Conservation (phyloP, 495 filamentous ascomycete genomes). For the Aspergillus ellipticus region DNA sequence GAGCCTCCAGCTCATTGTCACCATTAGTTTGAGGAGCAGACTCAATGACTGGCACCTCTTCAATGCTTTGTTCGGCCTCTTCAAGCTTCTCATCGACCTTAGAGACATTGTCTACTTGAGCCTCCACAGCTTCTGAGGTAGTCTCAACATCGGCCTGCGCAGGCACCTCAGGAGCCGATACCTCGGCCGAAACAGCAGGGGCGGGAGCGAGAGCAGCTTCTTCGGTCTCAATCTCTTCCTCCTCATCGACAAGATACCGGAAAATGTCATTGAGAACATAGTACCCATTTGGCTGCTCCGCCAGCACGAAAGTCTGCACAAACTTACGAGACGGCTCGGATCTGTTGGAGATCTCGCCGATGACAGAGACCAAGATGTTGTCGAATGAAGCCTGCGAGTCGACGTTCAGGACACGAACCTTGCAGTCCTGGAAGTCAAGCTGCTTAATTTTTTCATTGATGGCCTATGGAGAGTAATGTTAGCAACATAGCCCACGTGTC, state of each 20-base stretch:
- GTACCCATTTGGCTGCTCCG: slow-evolving; percentile 93
- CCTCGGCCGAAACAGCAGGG: slow-evolving; percentile 25
- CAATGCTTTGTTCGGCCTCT: slow-evolving; percentile 33
- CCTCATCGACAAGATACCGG: slow-evolving; percentile 78
- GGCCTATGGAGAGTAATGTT: slow-evolving; percentile 47
- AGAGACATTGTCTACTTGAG: slow-evolving; percentile 35
- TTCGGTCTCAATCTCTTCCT: slow-evolving; percentile 58
- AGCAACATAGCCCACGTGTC: slow-evolving; percentile 1
- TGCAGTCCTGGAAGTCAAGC: slow-evolving; percentile 94
- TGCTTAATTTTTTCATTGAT: slow-evolving; percentile 92
- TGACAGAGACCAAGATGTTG: slow-evolving; percentile 94
- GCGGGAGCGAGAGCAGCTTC: slow-evolving; percentile 51
- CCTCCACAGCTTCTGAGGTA: slow-evolving; percentile 26
- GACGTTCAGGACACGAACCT: slow-evolving; percentile 96
- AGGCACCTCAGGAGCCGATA: slow-evolving; percentile 18
- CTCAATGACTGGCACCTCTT: slow-evolving; percentile 28
- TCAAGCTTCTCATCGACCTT: slow-evolving; percentile 61
- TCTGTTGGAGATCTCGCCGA: slow-evolving; percentile 96
- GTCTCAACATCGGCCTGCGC: slow-evolving; percentile 13
- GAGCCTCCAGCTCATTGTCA: slow-evolving; percentile 28
- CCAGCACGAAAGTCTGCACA: slow-evolving; percentile 96
- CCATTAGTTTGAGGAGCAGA: slow-evolving; percentile 40
- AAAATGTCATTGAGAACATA: slow-evolving; percentile 98
- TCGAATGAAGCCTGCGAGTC: slow-evolving; percentile 90
- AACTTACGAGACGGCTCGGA: slow-evolving; percentile 87